Percentiles rank a stretch among this genome's conserved stretches.
These are phyloP conservation scores for Globisporangium iwayamae DNA, from an alignment of 352 stramenopile species.

Conservation along the genomic window DNA sequence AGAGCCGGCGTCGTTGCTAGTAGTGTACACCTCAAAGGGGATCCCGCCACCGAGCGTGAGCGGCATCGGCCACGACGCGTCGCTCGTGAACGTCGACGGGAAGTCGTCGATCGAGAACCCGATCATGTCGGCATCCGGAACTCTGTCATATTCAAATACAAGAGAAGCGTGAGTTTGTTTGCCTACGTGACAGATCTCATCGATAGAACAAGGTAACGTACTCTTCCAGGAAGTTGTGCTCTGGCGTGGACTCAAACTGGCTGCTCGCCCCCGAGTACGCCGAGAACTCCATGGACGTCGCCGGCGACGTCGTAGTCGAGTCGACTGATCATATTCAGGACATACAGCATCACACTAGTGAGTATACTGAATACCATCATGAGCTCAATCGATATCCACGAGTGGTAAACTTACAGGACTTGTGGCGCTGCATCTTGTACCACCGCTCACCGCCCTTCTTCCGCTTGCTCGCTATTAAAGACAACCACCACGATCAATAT, in stretches of 20 bases:
- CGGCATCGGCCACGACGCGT: slow-evolving; percentile 35
- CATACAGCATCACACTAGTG: not conserved
- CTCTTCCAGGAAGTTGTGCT: slow-evolving; percentile 50
- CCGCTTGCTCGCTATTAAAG: slow-evolving; percentile 42
- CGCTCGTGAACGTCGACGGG: slow-evolving; percentile 40
- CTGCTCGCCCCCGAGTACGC: slow-evolving; percentile 18
- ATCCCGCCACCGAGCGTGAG: slow-evolving; percentile 14
- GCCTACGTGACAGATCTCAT: too few species aligned
- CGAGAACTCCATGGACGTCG: slow-evolving; percentile 39
- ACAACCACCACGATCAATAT: slow-evolving; percentile 10
- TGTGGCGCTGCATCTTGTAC: slow-evolving; percentile 63
- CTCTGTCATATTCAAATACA: slow-evolving; percentile 15
- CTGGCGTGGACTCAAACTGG: slow-evolving; percentile 31
- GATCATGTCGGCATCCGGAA: slow-evolving; percentile 55
- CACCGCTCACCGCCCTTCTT: slow-evolving; percentile 64
- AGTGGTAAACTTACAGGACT: slow-evolving; percentile 26
- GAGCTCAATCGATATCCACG: not conserved
- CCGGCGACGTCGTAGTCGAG: slow-evolving; percentile 45
- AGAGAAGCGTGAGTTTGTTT: not conserved
- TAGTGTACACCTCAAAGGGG: slow-evolving; percentile 21
- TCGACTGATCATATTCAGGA: slow-evolving; percentile 27
- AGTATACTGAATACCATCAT: not conserved
- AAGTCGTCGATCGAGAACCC: slow-evolving; percentile 70
- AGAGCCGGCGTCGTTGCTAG: not conserved
- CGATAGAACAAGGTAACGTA: slow-evolving; percentile 22